These are phyloP conservation scores for Hypoxylon rickii DNA, from an alignment of 495 filamentous ascomycete species.

Conservation along the genomic window DNA sequence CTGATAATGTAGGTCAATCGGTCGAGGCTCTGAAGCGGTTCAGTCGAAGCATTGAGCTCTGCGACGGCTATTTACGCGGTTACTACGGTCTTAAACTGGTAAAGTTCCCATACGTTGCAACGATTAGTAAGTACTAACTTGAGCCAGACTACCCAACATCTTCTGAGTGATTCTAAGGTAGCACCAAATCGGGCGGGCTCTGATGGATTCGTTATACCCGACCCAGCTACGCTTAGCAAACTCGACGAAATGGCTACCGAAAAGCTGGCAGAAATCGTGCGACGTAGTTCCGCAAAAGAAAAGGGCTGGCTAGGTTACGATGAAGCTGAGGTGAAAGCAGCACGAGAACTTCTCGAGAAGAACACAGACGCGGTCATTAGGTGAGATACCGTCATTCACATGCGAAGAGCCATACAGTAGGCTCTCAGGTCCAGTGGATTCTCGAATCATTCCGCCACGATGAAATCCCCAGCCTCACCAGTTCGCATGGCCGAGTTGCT, in stretches of 20 bases:
- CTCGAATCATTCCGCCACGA: constrained; percentile 9
- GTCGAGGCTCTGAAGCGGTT: constrained; percentile 79
- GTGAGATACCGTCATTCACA: constrained; percentile 32
- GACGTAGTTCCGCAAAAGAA: constrained; percentile 61
- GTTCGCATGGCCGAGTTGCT: constrained; percentile 15
- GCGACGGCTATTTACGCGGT: constrained; percentile 87
- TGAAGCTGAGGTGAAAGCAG: constrained; percentile 75
- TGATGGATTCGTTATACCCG: constrained; percentile 49
- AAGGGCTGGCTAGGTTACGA: constrained; percentile 74
- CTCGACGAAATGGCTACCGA: constrained; percentile 74
- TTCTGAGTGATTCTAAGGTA: constrained; percentile 43
- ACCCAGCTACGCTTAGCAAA: constrained; percentile 60
- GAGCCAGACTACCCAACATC: constrained; percentile 47
- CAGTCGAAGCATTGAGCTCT: constrained; percentile 88
- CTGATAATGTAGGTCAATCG: constrained; percentile 57
- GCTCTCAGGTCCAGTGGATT: no score
- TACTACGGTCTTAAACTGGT: constrained; percentile 90
- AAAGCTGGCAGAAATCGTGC: constrained; percentile 76
- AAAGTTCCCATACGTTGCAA: constrained; percentile 26
- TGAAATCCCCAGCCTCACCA: constrained; percentile 10
- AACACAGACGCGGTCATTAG: constrained; percentile 36
- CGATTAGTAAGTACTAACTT: constrained; percentile 8
- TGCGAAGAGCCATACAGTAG: constrained; percentile 4
- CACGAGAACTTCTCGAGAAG: constrained; percentile 68
- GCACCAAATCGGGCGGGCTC: constrained; percentile 39